These are phyloP conservation scores for Mrakia gelida DNA, from an alignment of 768 basidiomycete genomes.

Conservation along the genomic window DNA sequence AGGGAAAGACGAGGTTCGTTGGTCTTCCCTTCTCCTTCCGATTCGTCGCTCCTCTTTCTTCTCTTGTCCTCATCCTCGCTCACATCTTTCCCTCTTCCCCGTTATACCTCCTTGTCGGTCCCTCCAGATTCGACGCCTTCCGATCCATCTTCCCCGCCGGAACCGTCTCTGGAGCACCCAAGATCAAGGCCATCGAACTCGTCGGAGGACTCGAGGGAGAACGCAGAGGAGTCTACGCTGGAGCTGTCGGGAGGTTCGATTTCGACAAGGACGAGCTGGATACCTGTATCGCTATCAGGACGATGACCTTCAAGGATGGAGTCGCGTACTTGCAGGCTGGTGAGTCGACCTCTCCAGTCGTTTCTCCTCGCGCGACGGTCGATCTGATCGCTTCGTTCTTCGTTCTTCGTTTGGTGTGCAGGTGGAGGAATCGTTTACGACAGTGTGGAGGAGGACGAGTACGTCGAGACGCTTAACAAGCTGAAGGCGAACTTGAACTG, in stretches of 20 bases:
- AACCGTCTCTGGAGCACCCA: slow-evolving; percentile 96
- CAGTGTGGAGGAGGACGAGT: slow-evolving; percentile 96
- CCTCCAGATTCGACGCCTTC: slow-evolving; percentile 95
- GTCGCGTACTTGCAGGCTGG: slow-evolving; percentile 76
- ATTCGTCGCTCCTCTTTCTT: background rate
- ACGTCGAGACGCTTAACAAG: slow-evolving; percentile 92
- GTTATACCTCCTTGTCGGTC: too few species aligned
- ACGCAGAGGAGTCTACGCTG: slow-evolving; percentile 88
- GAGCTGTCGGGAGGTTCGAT: slow-evolving; percentile 96
- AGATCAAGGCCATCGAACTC: slow-evolving; percentile 96
- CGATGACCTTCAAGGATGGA: slow-evolving; percentile 94
- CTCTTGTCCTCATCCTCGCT: background rate
- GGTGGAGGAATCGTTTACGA: slow-evolving; percentile 97
- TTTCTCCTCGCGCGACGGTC: background rate
- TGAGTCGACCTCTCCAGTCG: slow-evolving; percentile 5
- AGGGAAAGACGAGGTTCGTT: slow-evolving; percentile 71
- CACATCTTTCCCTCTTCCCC: background rate
- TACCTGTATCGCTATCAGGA: slow-evolving; percentile 96
- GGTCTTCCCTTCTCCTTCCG: slow-evolving; percentile 24
- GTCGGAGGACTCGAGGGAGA: slow-evolving; percentile 80
- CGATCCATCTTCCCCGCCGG: slow-evolving; percentile 98
- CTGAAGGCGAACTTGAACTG: slow-evolving; percentile 79
- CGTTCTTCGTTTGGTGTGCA: background rate
- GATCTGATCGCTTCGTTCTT: background rate
- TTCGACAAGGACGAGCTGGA: slow-evolving; percentile 86